Evolutionary conservation across 768 basidiomycete species (phyloP).

Genomic region (Omphalotus guepiniiformis): DNA sequence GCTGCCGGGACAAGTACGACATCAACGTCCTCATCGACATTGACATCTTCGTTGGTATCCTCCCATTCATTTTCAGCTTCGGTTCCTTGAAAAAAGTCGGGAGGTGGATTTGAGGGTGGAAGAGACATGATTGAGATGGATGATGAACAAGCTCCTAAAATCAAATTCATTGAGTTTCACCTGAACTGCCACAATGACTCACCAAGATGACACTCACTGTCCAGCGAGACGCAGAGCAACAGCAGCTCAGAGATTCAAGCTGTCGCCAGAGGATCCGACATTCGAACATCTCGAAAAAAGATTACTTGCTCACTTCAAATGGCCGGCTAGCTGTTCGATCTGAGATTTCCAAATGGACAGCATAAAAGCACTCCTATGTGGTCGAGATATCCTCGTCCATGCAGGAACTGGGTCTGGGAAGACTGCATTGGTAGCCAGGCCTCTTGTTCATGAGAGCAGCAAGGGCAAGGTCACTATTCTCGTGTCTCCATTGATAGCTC

Average conservation of each 20-base stretch:
- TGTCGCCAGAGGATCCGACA: neutral
- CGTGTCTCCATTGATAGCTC: conserved; percentile 33
- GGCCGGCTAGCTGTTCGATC: neutral
- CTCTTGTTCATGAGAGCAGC: conserved; percentile 23
- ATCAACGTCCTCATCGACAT: too few species aligned
- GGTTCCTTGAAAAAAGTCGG: too few species aligned
- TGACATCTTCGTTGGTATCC: too few species aligned
- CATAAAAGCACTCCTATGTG: conserved; percentile 24
- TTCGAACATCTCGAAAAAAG: neutral
- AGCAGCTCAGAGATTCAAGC: neutral
- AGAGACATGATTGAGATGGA: too few species aligned
- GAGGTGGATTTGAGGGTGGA: too few species aligned
- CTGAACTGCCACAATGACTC: conserved; percentile 18
- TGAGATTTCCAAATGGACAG: conserved; percentile 25
- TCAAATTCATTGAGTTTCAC: too few species aligned
- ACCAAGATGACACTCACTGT: conserved; percentile 4
- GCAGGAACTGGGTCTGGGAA: conserved; percentile 21
- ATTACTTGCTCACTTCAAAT: neutral
- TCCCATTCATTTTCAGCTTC: too few species aligned
- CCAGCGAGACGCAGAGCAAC: neutral
- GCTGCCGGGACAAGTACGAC: too few species aligned
- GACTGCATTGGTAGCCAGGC: conserved; percentile 29
- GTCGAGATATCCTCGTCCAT: conserved; percentile 30
- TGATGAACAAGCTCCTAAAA: too few species aligned
- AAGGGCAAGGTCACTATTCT: conserved; percentile 30